Base-by-base conservation (phyloP, 2,329 filamentous ascomycete genomes). In the Apiospora marii region DNA sequence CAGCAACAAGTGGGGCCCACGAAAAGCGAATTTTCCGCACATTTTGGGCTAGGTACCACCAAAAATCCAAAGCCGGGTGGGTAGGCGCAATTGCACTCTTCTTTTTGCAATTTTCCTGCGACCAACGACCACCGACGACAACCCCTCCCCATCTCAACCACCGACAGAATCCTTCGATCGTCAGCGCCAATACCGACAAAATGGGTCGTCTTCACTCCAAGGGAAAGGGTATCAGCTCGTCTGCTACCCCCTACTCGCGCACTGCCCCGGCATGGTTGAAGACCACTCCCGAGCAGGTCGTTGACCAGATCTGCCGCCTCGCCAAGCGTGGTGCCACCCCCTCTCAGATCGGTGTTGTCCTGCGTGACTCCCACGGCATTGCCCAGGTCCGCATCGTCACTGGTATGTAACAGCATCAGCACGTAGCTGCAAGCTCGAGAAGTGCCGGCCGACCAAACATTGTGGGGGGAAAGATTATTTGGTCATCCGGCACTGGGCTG, bases 161-260 rank as follows among this genome's bases (percentile, higher is more conserved):
- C 72, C 70, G 68, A 70, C 73, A 69, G 37, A 73, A 71, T 67
- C 71, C 75, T 75, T 46, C 67, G 58, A 64, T 68, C 41, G 41
- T 46, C 67, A 44, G 64, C 37, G 64, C 64, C 8, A 81, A 81
- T 82, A 80, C 83, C 83, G 85, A 82, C 86, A 93, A 87, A 80
- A 97, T 97, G 94, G 94, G 95, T 92, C 92, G 96, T 91, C 92
- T 98, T 93, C 97, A 99, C 93, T 94, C 91, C 91, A 98, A 98
- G 84, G 96, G 96, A 90, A 98, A 98, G 94, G 97, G 96, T 87
- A 99, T 99, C 88, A 95, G 94, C 80, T 88, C 94, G 88, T 98
- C 94, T 77, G 94, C 96, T 83, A 88, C 98, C 87, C 96, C 97
- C 84, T 99, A 98, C 92, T 98, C 94, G 80, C 96, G 96, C 89